phyloP scores from a whole-genome alignment of 23 red algal genomes.

The Gracilaria gracilis region DNA sequence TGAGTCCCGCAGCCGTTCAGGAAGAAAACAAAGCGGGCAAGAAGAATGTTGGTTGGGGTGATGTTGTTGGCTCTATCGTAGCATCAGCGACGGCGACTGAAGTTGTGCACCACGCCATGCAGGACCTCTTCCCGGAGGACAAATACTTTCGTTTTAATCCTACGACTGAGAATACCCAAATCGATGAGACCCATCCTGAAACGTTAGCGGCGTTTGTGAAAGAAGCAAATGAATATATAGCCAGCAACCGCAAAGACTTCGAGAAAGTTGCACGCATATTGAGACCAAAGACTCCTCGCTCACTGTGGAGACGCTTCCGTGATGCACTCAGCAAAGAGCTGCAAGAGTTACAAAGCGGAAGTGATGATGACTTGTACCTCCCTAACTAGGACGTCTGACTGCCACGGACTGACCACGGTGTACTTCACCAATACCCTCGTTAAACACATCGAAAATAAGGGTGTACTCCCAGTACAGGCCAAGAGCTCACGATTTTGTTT shows the following conservation, averaged over 20 bases:
- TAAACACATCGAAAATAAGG: neutral
- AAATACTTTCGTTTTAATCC: constrained; percentile 97
- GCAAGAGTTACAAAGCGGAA: constrained; percentile 43
- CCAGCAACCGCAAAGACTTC: constrained; percentile 50
- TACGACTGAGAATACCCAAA: constrained; percentile 78
- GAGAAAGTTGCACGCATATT: constrained; percentile 73
- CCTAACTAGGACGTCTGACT: constrained; percentile 24
- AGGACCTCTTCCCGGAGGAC: constrained; percentile 87
- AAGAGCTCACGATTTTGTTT: neutral
- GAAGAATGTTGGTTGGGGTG: constrained; percentile 91
- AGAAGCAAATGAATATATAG: constrained; percentile 72
- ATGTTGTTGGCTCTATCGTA: constrained; percentile 93
- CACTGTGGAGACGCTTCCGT: constrained; percentile 65
- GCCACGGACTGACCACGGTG: neutral
- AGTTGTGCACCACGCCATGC: constrained; percentile 91
- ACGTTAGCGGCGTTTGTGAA: constrained; percentile 70
- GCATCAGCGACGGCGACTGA: constrained; percentile 96
- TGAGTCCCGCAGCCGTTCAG: constrained; percentile 27
- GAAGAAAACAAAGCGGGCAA: constrained; percentile 31
- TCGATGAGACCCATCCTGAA: constrained; percentile 87
- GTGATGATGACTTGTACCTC: constrained; percentile 47
- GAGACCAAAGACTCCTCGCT: constrained; percentile 61
- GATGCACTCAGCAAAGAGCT: constrained; percentile 71
- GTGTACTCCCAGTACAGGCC: neutral
- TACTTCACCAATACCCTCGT: neutral